Evolutionary conservation across 805 yeast species (phyloP).

Genomic region (Teunomyces panamensis): DNA sequence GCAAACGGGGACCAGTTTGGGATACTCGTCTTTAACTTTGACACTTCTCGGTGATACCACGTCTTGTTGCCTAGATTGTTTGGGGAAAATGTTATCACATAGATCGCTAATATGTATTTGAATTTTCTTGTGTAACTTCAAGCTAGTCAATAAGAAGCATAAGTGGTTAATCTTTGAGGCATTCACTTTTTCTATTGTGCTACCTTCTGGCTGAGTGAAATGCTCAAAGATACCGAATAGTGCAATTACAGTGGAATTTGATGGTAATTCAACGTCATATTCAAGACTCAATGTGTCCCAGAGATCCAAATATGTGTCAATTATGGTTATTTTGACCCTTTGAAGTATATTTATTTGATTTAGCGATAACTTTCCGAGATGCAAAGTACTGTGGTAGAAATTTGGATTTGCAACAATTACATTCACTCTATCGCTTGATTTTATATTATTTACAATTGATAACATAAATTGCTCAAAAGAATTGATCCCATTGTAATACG

Average conservation of each 20-base stretch:
- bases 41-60: neutral
- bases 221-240: neutral
- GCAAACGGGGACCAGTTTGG: neutral
- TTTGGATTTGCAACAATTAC: neutral
- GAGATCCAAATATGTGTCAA: neutral
- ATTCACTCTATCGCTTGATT: neutral
- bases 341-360: neutral
- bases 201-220: neutral
- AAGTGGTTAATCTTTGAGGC: neutral
- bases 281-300: neutral
- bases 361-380: neutral
- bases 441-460: neutral
- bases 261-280: neutral
- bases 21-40: neutral
- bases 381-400: neutral
- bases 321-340: neutral
- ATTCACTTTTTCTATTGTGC: neutral
- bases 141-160: neutral
- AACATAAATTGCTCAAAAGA: conserved; percentile 1
- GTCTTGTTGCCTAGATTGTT: neutral
- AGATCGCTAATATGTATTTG: neutral
- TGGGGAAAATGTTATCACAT: neutral
- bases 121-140: neutral
- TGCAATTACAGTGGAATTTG: neutral
- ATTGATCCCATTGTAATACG: neutral